Evolutionary conservation across 169 alveolate genomes (phyloP).

Genomic region (Eimeria sp.): DNA sequence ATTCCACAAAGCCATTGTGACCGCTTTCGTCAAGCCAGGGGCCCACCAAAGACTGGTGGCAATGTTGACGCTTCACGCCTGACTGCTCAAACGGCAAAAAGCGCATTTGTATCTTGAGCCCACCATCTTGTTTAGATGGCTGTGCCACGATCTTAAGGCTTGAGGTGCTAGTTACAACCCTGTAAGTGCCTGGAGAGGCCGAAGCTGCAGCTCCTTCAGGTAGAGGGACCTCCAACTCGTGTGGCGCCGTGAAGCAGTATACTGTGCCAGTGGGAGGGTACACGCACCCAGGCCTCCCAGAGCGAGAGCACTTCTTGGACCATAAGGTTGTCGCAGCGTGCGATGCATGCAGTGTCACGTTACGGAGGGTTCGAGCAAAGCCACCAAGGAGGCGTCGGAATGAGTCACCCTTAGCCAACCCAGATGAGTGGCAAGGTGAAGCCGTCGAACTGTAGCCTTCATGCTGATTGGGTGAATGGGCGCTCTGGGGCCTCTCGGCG

Average conservation of each 20-base stretch:
- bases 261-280: constrained; percentile 75
- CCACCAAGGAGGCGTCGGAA: constrained; percentile 42
- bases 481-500: neutral
- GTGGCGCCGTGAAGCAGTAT: constrained; percentile 62
- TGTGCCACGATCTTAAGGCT: constrained; percentile 74
- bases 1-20: constrained; percentile 81
- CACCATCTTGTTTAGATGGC: constrained; percentile 42
- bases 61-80: constrained; percentile 53
- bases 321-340: constrained; percentile 62
- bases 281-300: constrained; percentile 47
- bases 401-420: constrained; percentile 31
- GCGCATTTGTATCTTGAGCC: constrained; percentile 64
- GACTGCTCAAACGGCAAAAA: constrained; percentile 69
- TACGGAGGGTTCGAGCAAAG: constrained; percentile 50
- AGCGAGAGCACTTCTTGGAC: constrained; percentile 50
- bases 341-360: constrained; percentile 65
- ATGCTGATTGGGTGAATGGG: constrained; percentile 17
- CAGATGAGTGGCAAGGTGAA: constrained; percentile 32
- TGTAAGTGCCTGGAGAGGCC: constrained; percentile 76
- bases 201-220: constrained; percentile 75
- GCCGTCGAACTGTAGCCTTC: neutral
- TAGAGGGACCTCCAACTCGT: constrained; percentile 71
- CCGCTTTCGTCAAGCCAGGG: constrained; percentile 77
- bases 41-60: constrained; percentile 55
- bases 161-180: constrained; percentile 69